These are phyloP conservation scores for Verticillium zaregamsianum DNA, from an alignment of 2,329 filamentous ascomycete genomes.

Conservation along the genomic window DNA sequence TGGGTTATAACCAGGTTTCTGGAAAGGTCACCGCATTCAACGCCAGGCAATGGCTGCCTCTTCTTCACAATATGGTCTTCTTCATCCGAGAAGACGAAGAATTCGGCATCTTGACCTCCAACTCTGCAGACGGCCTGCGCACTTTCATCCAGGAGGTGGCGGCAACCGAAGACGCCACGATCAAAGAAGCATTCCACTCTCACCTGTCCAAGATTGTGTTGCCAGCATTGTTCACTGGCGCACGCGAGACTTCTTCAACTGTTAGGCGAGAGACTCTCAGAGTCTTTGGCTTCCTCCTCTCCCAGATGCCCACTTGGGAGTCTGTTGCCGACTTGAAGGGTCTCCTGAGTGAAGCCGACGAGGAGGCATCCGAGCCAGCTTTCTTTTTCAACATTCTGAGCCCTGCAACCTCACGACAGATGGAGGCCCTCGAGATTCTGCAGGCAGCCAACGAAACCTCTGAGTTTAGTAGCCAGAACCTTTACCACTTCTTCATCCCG, in stretches of 20 bases:
- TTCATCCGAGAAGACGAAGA: constrained; percentile 85
- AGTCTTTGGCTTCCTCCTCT: constrained; percentile 74
- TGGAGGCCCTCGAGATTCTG: constrained; percentile 77
- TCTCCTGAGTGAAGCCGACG: constrained; percentile 58
- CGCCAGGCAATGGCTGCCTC: constrained; percentile 75
- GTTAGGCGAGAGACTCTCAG: constrained; percentile 79
- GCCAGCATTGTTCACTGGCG: constrained; percentile 71
- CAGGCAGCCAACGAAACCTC: constrained; percentile 61
- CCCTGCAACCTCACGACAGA: constrained; percentile 80
- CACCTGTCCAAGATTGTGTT: constrained; percentile 65
- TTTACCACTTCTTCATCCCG: constrained; percentile 84
- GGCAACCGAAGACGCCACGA: constrained; percentile 31
- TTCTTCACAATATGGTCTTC: constrained; percentile 86
- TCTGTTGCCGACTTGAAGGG: constrained; percentile 69
- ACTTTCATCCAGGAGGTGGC: constrained; percentile 65
- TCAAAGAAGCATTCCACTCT: constrained; percentile 45
- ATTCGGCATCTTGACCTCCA: constrained; percentile 73
- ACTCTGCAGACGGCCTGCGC: constrained; percentile 76
- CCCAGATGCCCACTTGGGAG: constrained; percentile 63
- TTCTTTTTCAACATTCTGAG: constrained; percentile 94
- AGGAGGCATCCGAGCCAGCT: constrained; percentile 61
- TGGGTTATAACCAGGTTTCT: constrained; percentile 71
- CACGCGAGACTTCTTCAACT: constrained; percentile 75
- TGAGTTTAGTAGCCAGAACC: constrained; percentile 69
- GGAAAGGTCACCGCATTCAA: constrained; percentile 56